Evolutionary conservation across 345 rosid genomes (phyloP), one percentile per base, ranked within the genome.

Genomic region (Gossypium arboreum): DNA sequence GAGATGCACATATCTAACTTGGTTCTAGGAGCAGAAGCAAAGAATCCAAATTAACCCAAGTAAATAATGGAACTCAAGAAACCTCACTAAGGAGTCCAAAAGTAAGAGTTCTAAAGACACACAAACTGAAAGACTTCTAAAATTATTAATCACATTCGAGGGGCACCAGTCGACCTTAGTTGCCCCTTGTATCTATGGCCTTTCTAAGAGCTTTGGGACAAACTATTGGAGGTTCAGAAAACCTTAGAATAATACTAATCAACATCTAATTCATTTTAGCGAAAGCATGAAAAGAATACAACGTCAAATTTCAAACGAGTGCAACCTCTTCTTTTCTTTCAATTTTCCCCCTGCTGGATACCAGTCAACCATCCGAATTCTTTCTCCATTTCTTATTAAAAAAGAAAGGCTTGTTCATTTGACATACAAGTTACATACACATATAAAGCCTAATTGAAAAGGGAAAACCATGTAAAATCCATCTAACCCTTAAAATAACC

Each of bases 1-100:
- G 77, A 55, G 34, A n/a, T 18, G 44, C 17, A 75, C 25, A 27
- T 72, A 45, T 10, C 16, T 54, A 59, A 62, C 52, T 12, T 18
- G 5, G 51, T 39, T 76, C 70, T 20, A 60, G 64, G 43, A 58
- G 54, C 20, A 54, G 45, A 59, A 70, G 18, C 51, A 64, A 64
- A 43, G 4, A 76, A 39, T 25, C 17, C n/a, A 60, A 17, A 51
- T 13, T 7, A 68, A 13, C 20, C 20, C 10, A 41, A 75, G 50
- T 7, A 13, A 47, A 77, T 20, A 77, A 34, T 18, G 57, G 20
- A 27, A 45, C 52, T 10, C 22, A 51, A 57, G 29, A 63, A 44
- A 20, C 2, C 45, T 69, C 44, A 51, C 9, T 51, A 16, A 27
- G 24, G 73, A 69, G 15, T 25, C 57, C 57, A 24, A 50, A 48